phyloP scores from a whole-genome alignment of 805 yeast species.

The Suhomyces tanzawaensis region DNA sequence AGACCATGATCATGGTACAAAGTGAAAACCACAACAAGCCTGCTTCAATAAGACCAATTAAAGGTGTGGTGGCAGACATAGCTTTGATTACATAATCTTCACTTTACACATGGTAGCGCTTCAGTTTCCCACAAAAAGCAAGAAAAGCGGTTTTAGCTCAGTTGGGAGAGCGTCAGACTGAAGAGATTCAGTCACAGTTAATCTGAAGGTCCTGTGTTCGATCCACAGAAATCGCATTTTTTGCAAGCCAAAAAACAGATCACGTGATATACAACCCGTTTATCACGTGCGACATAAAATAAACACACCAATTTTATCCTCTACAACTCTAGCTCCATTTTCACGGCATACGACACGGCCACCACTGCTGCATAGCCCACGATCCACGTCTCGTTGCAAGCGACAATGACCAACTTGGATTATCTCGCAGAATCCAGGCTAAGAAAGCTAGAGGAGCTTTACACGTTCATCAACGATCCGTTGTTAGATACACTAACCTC shows the following conservation, averaged over 20 bases:
- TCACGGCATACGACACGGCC: not conserved
- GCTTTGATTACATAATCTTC: no score
- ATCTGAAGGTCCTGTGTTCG: slow-evolving; percentile 90
- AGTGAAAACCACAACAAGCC: no score
- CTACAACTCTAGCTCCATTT: not conserved
- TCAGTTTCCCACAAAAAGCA: no score
- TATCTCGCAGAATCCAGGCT: slow-evolving; percentile 10
- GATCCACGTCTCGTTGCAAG: not conserved
- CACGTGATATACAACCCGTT: slow-evolving; percentile 23
- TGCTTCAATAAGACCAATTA: no score
- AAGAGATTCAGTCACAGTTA: slow-evolving; percentile 28
- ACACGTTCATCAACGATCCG: slow-evolving; percentile 15
- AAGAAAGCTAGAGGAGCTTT: slow-evolving; percentile 21
- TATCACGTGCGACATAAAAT: slow-evolving; percentile 13
- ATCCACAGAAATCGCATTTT: slow-evolving; percentile 70
- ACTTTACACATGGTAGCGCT: no score
- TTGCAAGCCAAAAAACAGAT: slow-evolving; percentile 9
- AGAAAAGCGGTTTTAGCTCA: slow-evolving; percentile 31
- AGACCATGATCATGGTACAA: no score
- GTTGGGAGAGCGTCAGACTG: slow-evolving; percentile 40
- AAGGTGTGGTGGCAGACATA: no score
- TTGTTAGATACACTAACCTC: slow-evolving; percentile 6
- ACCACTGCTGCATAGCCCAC: not conserved
- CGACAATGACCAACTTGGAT: slow-evolving; percentile 2
- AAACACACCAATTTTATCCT: not conserved